Conservation (phyloP, 202 grass and related monocot species). For the Eragrostis tef region DNA sequence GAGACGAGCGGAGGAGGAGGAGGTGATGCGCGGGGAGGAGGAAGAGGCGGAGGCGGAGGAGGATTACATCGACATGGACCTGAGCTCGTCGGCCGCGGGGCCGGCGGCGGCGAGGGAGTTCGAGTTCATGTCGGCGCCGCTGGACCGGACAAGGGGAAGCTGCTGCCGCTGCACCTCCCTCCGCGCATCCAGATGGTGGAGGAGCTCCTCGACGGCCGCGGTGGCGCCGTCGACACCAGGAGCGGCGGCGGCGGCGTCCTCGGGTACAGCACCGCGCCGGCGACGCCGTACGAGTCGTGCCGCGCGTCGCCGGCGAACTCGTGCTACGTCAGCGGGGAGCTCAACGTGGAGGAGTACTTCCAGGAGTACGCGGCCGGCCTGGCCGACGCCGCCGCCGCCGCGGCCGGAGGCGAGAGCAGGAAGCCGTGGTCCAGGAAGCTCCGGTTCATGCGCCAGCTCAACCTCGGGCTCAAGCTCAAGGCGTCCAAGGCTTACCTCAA, state of each 20-base stretch:
- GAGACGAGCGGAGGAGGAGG: constrained; percentile 17
- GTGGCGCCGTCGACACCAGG: neutral
- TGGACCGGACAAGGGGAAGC: constrained; percentile 75
- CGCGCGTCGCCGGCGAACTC: constrained; percentile 56
- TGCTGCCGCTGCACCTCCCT: constrained; percentile 81
- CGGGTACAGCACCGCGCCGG: constrained; percentile 47
- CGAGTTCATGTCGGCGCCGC: constrained; percentile 73
- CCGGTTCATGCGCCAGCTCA: constrained; percentile 58
- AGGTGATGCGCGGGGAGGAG: neutral
- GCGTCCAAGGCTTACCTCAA: constrained; percentile 78
- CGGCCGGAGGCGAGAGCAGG: constrained; percentile 39
- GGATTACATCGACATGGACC: constrained; percentile 96
- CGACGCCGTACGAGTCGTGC: constrained; percentile 87
- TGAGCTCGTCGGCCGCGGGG: constrained; percentile 9
- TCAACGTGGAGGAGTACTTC: constrained; percentile 73
- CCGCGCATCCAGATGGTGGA: constrained; percentile 78
- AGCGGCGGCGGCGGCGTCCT: neutral
- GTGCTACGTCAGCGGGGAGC: constrained; percentile 63
- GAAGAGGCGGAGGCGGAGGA: constrained; percentile 75
- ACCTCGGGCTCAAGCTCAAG: constrained; percentile 72
- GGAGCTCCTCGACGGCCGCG: constrained; percentile 56
- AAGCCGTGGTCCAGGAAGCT: constrained; percentile 81
- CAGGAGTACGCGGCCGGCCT: constrained; percentile 56
- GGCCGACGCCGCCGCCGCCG: neutral
- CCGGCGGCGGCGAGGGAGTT: constrained; percentile 52